A percentile compares a stretch with the other conserved stretches of the same genome.
These are phyloP conservation scores for Nannochloris sp. DNA, from an alignment of 139 green algal species.

Conservation along the genomic window DNA sequence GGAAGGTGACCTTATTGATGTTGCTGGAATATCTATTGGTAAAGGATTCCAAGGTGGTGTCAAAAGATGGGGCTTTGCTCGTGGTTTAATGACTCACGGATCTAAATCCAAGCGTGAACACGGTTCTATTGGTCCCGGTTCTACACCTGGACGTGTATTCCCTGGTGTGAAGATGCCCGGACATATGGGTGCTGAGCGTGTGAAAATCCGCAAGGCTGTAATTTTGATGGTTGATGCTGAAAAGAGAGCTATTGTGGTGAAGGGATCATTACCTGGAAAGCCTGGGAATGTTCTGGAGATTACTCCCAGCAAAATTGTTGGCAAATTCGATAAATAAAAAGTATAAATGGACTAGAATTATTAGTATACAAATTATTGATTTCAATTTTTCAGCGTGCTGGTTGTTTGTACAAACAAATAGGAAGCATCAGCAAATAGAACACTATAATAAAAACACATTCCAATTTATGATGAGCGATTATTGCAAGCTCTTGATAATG, in stretches of 20 bases:
- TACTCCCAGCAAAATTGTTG: constrained; percentile 64
- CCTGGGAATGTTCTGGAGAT: constrained; percentile 86
- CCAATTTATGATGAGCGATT: too few species aligned
- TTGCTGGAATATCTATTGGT: constrained; percentile 82
- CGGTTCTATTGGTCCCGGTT: constrained; percentile 83
- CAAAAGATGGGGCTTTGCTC: constrained; percentile 89
- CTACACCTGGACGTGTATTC: constrained; percentile 85
- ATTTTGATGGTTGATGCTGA: constrained; percentile 81
- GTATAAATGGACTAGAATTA: too few species aligned
- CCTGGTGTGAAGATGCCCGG: constrained; percentile 93
- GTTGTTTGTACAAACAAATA: neutral
- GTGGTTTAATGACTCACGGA: constrained; percentile 95
- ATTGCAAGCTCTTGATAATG: too few species aligned
- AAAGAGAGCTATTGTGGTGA: constrained; percentile 78
- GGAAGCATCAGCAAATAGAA: too few species aligned
- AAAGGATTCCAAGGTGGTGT: constrained; percentile 93
- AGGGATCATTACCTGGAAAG: constrained; percentile 92
- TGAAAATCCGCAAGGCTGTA: constrained; percentile 76
- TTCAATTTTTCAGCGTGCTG: neutral
- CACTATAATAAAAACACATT: too few species aligned
- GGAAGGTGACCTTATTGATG: constrained; percentile 85
- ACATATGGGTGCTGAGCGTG: constrained; percentile 80
- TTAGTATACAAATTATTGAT: neutral
- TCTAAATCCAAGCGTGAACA: constrained; percentile 94
- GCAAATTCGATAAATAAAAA: too few species aligned